Base-by-base conservation (phyloP, 768 basidiomycete genomes). In the Serendipita indica region DNA sequence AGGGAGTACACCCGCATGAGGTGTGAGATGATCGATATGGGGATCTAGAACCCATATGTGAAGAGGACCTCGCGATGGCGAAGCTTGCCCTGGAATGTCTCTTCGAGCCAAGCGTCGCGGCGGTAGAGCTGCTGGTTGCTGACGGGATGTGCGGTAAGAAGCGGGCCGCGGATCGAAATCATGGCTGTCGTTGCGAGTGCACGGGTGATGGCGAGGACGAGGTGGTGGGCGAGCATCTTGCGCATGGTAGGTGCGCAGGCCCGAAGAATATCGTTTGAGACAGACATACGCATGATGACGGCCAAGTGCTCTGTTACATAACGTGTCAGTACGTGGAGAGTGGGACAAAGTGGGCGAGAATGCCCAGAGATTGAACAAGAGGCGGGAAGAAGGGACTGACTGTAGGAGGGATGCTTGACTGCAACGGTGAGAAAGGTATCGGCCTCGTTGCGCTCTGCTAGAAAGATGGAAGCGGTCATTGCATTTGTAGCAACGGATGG, bases 231-330 rank as follows among this genome's bases (percentile, higher is more conserved):
- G 49, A 54, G 49, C 22, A 32, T 54, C 30, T 54, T 54, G 5
- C 49, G 49, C 3, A 16, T 54, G 5, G 49, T 3, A n/a, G 49
- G 5, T 10, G 49, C 18, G 49, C 49, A 54, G 20, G 49, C 49
- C 6, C 49, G 49, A 27, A 54, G 30, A 30, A 54, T 28, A 28
- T 54, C 49, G 49, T 54, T 54, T 18, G 49, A 54, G 30, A 54
- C 49, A 28, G 49, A 32, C 4, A 54, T n/a, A n/a, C 49, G 49
- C 7, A 54, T n/a, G 30, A 54, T 54, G 49, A 54, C 49, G 49
- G 49, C 49, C 49, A 54, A 18, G 16, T 54, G 49, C 30, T 54
- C 49, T 54, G 49, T 54, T 27, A 32, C 20, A 28, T 54, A 32
- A 18, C 7, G 27, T n/a, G 41, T 43, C 27, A 43, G 27, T 43